Evolutionary conservation across 371 early-diverging fungal species (phyloP).

Genomic region (Saksenaea vasiformis): DNA sequence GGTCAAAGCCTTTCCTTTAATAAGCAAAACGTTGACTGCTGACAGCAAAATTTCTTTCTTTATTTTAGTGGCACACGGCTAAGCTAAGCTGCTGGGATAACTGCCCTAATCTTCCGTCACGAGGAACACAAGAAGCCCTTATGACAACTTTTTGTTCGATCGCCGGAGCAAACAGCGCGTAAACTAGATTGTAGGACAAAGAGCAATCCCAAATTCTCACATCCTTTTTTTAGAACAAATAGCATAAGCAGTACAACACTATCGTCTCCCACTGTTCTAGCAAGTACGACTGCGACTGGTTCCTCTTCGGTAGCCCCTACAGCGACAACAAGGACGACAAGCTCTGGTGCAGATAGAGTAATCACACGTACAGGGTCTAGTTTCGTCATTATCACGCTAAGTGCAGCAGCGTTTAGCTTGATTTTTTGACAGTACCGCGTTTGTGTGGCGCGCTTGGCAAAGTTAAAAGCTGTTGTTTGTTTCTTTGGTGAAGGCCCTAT

Average conservation of each 20-base stretch:
- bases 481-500: background rate
- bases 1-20: constrained; percentile 1
- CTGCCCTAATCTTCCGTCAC: constrained; percentile 26
- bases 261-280: background rate
- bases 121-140: constrained; percentile 19
- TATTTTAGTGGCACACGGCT: constrained; percentile 24
- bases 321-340: background rate
- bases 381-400: background rate
- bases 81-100: constrained; percentile 29
- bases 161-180: constrained; percentile 36
- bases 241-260: background rate
- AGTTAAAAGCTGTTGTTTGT: background rate
- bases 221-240: background rate
- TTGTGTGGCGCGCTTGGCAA: background rate
- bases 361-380: background rate
- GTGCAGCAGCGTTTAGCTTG: background rate
- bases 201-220: background rate
- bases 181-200: constrained; percentile 5
- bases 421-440: background rate
- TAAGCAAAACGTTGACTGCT: background rate
- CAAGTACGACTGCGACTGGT: background rate
- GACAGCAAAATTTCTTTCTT: background rate
- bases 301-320: background rate
- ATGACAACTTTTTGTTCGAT: constrained; percentile 40
- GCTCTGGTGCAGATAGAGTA: background rate